Base-by-base conservation (phyloP, 768 basidiomycete species). In the Asterophora parasitica region DNA sequence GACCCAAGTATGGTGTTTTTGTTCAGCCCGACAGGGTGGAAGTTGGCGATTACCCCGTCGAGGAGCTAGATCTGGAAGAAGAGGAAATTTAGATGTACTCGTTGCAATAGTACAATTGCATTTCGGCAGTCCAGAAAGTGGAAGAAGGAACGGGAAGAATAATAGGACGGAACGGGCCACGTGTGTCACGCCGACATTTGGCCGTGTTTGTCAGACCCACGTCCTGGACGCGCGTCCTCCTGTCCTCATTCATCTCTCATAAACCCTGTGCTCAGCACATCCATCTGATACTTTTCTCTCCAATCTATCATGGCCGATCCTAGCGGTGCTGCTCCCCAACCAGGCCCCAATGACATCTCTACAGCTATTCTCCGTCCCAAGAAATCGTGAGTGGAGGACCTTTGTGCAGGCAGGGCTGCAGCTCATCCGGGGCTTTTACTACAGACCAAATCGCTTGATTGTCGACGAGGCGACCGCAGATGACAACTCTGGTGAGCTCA, bases 291-390 rank as follows among this genome's bases (percentile, higher is more conserved):
- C 51, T 60, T 52, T 51, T 46, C 44, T 49, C 40, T 46, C 47
- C 46, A 56, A 19, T 51, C 28, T 41, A 64, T 41, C 47, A 78
- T 78, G 85, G 84, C 84, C 54, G 88, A 92, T 71, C 87, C 89
- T 10, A 90, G 86, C 60, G 89, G 89, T 57, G 88, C 87, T 50
- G 63, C 88, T 49, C 79, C 88, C 50, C 85, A 83, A 58, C 88
- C 88, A n/a, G 88, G 84, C 41, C 82, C 85, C 19, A 85, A 97
- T 67, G 94, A 96, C 59, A 76, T 81, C 46, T 91, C 94, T 15
- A 98, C 95, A 30, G 95, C 95, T 40, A 98, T 99, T 65, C 76
- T 99, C 51, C 75, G 96, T 53, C 86, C 87, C 55, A 99, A 98
- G 88, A 95, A 96, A 78, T 94, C 92, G 95, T 96, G 66, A 56